Conservation (phyloP, 2,329 filamentous ascomycete species). For the Alternaria angustiovoidea region DNA sequence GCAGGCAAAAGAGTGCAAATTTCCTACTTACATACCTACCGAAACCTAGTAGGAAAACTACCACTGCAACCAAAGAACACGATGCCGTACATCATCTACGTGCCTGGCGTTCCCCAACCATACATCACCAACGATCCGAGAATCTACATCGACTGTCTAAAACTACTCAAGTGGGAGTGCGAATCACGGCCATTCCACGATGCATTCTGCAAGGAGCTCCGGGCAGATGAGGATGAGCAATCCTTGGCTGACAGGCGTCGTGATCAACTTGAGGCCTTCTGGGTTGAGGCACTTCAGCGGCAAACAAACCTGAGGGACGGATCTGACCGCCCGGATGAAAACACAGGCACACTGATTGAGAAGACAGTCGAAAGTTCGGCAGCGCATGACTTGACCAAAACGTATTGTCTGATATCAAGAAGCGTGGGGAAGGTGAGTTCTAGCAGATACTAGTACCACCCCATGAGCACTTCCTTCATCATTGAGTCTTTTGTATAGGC, state of each 20-base stretch:
- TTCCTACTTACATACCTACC: background rate
- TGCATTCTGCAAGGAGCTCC: slow-evolving; percentile 22
- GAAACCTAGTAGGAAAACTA: background rate
- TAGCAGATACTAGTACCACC: background rate
- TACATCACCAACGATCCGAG: slow-evolving; percentile 31
- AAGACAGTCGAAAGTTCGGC: background rate
- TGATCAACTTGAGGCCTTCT: slow-evolving; percentile 24
- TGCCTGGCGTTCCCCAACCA: slow-evolving; percentile 19
- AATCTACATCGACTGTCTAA: slow-evolving; percentile 31
- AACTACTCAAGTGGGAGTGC: slow-evolving; percentile 24
- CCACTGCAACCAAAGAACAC: background rate
- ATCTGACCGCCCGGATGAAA: background rate
- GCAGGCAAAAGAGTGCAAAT: background rate
- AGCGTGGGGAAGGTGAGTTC: background rate
- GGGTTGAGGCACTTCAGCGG: slow-evolving; percentile 8
- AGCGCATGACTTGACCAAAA: background rate
- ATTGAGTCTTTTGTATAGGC: background rate
- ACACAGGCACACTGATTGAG: background rate
- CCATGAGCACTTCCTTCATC: background rate
- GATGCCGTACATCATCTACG: slow-evolving; percentile 36
- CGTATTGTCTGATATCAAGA: background rate
- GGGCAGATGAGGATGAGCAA: slow-evolving; percentile 21
- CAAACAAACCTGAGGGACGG: background rate
- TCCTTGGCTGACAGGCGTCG: slow-evolving; percentile 21
- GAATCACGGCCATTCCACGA: slow-evolving; percentile 29